phyloP scores from a whole-genome alignment of 2,329 filamentous ascomycete species.

The Sarocladiaceae sp. region DNA sequence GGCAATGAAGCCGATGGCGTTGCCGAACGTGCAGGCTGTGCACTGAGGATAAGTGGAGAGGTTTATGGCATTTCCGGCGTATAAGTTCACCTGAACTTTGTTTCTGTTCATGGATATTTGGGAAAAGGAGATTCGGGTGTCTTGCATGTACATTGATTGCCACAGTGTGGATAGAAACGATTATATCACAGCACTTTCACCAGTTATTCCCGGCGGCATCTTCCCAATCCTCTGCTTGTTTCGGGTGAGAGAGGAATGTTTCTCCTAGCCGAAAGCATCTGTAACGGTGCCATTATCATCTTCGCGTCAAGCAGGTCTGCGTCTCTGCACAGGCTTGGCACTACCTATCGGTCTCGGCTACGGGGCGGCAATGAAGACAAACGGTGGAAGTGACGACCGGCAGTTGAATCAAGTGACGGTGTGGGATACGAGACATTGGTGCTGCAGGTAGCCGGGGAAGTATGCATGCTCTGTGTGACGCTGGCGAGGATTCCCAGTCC shows the following conservation, averaged over 20 bases:
- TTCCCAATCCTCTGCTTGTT: no score
- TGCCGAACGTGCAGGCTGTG: slow-evolving; percentile 11
- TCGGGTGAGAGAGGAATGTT: no score
- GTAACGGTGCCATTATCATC: no score
- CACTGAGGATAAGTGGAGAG: neutral
- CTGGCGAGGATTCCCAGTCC: neutral
- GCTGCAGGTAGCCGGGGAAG: neutral
- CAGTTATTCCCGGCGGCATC: no score
- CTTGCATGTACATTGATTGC: slow-evolving; percentile 1
- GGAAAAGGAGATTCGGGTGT: no score
- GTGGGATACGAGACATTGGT: slow-evolving; percentile 6
- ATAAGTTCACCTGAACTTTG: no score
- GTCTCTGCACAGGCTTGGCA: no score
- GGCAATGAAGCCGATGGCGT: slow-evolving; percentile 35
- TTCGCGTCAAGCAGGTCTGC: no score
- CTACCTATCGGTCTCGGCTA: neutral
- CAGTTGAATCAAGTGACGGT: neutral
- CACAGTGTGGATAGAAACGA: slow-evolving; percentile 5
- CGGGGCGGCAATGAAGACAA: neutral
- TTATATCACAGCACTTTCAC: slow-evolving; percentile 5
- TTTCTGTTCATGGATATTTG: no score
- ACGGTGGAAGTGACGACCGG: slow-evolving; percentile 4
- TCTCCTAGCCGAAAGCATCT: no score
- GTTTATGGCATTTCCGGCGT: no score
- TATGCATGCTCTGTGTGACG: slow-evolving; percentile 3